Percentiles rank a stretch among this genome's conserved stretches.
phyloP scores from a whole-genome alignment of 2,329 filamentous ascomycete genomes.

The Amauroascus niger region DNA sequence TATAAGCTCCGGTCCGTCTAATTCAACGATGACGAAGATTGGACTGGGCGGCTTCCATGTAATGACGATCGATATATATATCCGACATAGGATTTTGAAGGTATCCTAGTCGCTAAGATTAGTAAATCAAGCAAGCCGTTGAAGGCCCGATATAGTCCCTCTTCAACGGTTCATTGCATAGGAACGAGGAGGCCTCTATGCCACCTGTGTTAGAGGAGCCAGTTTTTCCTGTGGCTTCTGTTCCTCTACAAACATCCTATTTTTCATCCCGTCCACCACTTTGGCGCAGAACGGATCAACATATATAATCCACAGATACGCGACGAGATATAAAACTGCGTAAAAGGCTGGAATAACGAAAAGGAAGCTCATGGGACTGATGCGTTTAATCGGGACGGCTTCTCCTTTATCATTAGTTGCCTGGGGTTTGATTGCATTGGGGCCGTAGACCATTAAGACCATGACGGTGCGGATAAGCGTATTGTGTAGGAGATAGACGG shows the following conservation, averaged over 20 bases:
- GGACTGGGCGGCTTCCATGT: too few relatives aligned
- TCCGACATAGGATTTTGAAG: not conserved
- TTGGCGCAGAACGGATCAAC: constrained; percentile 17
- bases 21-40: too few relatives aligned
- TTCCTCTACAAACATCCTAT: constrained; percentile 17
- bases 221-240: constrained; percentile 15
- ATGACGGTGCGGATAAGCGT: constrained; percentile 23
- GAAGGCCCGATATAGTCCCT: not conserved
- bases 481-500: constrained; percentile 25
- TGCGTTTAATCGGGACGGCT: constrained; percentile 1
- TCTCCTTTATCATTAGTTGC: constrained; percentile 15
- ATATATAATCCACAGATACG: constrained; percentile 16
- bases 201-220: constrained; percentile 11
- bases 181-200: not conserved
- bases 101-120: not conserved
- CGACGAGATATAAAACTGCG: constrained; percentile 14
- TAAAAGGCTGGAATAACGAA: constrained; percentile 18
- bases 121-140: not conserved
- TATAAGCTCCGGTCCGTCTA: too few relatives aligned
- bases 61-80: too few relatives aligned
- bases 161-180: not conserved
- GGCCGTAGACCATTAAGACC: constrained; percentile 21
- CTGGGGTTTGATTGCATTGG: constrained; percentile 7
- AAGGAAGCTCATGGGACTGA: constrained; percentile 12
- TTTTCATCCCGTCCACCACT: constrained; percentile 15